Base-by-base conservation (phyloP, 108 stramenopile species). In the Cyclotella cryptica region DNA sequence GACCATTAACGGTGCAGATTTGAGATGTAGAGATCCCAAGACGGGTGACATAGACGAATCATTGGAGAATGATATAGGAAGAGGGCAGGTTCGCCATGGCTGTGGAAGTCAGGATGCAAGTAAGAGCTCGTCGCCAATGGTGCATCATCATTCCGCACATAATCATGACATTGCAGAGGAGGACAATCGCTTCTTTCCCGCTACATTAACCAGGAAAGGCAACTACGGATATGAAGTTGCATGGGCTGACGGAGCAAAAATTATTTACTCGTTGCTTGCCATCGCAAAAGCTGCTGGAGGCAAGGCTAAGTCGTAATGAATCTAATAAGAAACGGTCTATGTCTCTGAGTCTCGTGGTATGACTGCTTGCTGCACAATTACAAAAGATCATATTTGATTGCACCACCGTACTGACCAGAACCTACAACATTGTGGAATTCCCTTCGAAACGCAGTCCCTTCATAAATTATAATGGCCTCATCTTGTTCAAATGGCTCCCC, bases 191-290 rank as follows among this genome's bases (percentile, higher is more conserved):
- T 58, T 89, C 3, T 82, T 87, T 57, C 91, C 91, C 13, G 84
- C 77, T 6, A 89, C 44, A 57, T 45, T 94, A 10, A 81, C 88
- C 35, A 90, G 86, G 73, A 94, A 95, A 72, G 92, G 90, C 17
- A 80, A 79, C 44, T 93, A 95, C 43, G 96, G 96, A 27, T 95
- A 88, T 84, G 83, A 92, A 63, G 88, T 96, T 17, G 78, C 83
- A 59, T 96, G 93, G 93, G 87, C 88, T 15, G 92, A 95, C 77
- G 91, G 93, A 17, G 81, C 90, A 49, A 91, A 86, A 22, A 85
- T 90, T 53, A 96, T 96, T 26, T 96, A 96, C 64, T 90, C 89
- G 10, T 80, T 87, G 65, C 42, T 84, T 35, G 86, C 88, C 30
- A 81, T 96, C 47, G 90, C 87, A 17, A 73, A 77, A 55, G 92